A percentile compares a stretch with the other conserved stretches of the same genome.
These are phyloP conservation scores for Geotrichum carabidarum DNA, from an alignment of 1,139 yeast species.

Conservation along the genomic window DNA sequence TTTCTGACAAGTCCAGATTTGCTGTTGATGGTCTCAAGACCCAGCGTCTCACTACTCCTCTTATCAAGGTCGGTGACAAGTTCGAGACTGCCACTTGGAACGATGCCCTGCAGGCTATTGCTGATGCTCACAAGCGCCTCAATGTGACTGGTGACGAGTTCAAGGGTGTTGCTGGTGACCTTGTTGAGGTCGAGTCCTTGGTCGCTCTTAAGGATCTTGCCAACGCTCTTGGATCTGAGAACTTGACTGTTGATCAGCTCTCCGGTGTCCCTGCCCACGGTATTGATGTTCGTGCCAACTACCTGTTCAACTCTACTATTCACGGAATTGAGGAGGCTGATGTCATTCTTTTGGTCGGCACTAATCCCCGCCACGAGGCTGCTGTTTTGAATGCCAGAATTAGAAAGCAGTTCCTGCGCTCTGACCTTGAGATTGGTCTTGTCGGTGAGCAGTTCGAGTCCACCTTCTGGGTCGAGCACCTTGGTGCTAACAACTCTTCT, in stretches of 20 bases:
- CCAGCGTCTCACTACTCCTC: slow-evolving; percentile 79
- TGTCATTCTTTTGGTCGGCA: slow-evolving; percentile 70
- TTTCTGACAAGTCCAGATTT: slow-evolving; percentile 79
- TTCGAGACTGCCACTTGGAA: slow-evolving; percentile 85
- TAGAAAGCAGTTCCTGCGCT: slow-evolving; percentile 75
- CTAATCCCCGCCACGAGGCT: slow-evolving; percentile 89
- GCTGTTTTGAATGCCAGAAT: slow-evolving; percentile 83
- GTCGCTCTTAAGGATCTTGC: slow-evolving; percentile 76
- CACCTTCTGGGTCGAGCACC: slow-evolving; percentile 60
- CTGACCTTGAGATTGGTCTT: slow-evolving; percentile 57
- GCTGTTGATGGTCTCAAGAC: slow-evolving; percentile 84
- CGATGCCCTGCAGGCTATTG: slow-evolving; percentile 69
- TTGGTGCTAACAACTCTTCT: slow-evolving; percentile 59
- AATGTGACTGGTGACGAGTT: slow-evolving; percentile 66
- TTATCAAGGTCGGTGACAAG: slow-evolving; percentile 64
- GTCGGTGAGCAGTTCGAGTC: slow-evolving; percentile 76
- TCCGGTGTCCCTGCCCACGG: slow-evolving; percentile 61
- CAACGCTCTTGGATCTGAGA: slow-evolving; percentile 75
- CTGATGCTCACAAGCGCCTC: slow-evolving; percentile 55
- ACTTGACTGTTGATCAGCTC: slow-evolving; percentile 66
- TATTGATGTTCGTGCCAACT: slow-evolving; percentile 72
- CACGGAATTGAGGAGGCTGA: slow-evolving; percentile 81
- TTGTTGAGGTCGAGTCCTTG: slow-evolving; percentile 76
- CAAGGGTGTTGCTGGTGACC: slow-evolving; percentile 78
- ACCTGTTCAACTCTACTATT: slow-evolving; percentile 73